Percentiles rank a stretch among this genome's conserved stretches.
Conservation (phyloP, 768 basidiomycete genomes). For the Rhizopogon rudus region DNA sequence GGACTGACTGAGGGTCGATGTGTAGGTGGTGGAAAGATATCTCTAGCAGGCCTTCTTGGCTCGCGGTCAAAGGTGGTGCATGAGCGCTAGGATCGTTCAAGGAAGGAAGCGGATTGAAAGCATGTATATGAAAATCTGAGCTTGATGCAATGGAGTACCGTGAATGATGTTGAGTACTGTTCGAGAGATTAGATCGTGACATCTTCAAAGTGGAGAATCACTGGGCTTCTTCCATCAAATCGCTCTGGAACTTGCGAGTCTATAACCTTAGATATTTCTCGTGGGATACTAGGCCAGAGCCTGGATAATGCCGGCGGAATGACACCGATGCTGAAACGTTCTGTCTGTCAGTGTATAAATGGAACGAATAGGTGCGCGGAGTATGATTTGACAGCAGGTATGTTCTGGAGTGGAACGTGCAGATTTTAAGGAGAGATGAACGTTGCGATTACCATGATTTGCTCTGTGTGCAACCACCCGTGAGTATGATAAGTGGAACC, state of each 20-base stretch:
- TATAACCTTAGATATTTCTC: neutral
- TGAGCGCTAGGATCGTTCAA: neutral
- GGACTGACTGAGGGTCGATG: neutral
- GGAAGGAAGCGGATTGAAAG: neutral
- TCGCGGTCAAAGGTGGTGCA: slow-evolving; percentile 36
- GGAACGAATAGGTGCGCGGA: no score
- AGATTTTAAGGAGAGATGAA: no score
- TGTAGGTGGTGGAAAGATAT: slow-evolving; percentile 52
- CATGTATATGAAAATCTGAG: neutral
- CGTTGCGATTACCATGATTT: no score
- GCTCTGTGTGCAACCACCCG: no score
- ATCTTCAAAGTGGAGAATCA: no score
- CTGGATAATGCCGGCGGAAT: neutral
- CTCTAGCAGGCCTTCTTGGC: slow-evolving; percentile 39
- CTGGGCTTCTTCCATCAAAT: neutral
- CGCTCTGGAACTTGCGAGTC: neutral
- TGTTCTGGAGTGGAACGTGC: neutral
- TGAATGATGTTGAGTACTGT: no score
- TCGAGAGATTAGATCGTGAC: no score
- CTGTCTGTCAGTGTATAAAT: no score
- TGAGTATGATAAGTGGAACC: no score
- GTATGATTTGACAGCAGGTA: no score
- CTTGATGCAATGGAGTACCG: neutral
- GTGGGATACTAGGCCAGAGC: no score
- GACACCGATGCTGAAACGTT: neutral